Evolutionary conservation across 257 asterid species (phyloP).

Genomic region (Gentiana macrophylla): DNA sequence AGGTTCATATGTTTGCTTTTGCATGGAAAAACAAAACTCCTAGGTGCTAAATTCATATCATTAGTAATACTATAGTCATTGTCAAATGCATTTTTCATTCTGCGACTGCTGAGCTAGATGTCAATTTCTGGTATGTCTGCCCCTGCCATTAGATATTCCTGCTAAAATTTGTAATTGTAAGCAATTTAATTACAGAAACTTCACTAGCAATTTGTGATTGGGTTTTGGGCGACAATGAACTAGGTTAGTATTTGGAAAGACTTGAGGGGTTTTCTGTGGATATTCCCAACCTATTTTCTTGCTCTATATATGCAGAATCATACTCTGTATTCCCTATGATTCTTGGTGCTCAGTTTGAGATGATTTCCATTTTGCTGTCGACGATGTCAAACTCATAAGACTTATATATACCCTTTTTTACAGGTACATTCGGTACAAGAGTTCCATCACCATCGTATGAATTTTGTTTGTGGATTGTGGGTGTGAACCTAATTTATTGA

Average conservation of each 20-base stretch:
- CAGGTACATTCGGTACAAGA: too few relatives aligned
- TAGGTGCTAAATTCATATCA: too few relatives aligned
- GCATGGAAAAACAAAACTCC: too few relatives aligned
- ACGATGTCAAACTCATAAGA: too few relatives aligned
- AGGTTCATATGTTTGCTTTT: too few relatives aligned
- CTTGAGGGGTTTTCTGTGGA: not conserved
- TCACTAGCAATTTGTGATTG: conserved; percentile 81
- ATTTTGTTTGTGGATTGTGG: too few relatives aligned
- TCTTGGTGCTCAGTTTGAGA: not conserved
- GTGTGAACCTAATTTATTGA: too few relatives aligned
- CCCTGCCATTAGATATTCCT: conserved; percentile 18
- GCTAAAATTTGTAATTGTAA: conserved; percentile 50
- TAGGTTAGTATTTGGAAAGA: conserved; percentile 48
- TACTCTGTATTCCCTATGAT: not conserved
- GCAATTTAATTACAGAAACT: conserved; percentile 66
- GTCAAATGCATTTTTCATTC: not conserved
- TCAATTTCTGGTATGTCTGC: conserved; percentile 12
- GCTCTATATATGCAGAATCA: not conserved
- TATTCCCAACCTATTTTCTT: not conserved
- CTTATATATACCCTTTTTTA: too few relatives aligned
- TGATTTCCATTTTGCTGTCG: not conserved
- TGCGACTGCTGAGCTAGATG: conserved; percentile 3
- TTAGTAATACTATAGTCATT: too few relatives aligned
- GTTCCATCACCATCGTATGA: too few relatives aligned
- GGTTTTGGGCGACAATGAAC: conserved; percentile 87